Conservation (phyloP, 1,139 yeast species). For the Pichia sp. region DNA sequence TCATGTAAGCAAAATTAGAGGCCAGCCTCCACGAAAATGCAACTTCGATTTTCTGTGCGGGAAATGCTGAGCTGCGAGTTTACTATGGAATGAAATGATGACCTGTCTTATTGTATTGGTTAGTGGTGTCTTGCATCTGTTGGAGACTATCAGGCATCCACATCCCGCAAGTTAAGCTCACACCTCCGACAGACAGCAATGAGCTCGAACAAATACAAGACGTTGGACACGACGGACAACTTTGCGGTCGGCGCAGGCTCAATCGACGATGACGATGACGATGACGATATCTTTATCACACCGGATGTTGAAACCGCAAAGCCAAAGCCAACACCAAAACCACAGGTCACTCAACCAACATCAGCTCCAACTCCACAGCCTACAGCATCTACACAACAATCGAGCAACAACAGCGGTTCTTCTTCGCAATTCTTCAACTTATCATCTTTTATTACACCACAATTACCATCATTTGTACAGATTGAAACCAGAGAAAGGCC, state of each 20-base stretch:
- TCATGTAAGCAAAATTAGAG: too few relatives aligned
- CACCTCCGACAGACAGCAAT: neutral
- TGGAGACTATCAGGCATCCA: too few relatives aligned
- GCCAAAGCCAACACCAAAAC: neutral
- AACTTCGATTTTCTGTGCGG: too few relatives aligned
- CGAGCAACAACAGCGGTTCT: neutral
- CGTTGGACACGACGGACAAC: slow-evolving; percentile 16
- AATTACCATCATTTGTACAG: slow-evolving; percentile 33
- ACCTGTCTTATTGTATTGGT: too few relatives aligned
- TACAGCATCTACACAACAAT: neutral
- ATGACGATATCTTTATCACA: slow-evolving; percentile 36
- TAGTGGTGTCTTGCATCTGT: neutral
- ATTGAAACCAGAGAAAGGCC: slow-evolving; percentile 62
- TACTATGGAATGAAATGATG: too few relatives aligned
- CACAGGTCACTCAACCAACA: slow-evolving; percentile 3
- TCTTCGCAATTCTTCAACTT: slow-evolving; percentile 25
- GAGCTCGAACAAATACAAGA: slow-evolving; percentile 8
- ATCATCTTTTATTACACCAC: slow-evolving; percentile 38
- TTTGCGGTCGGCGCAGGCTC: slow-evolving; percentile 13
- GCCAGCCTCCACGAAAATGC: too few relatives aligned
- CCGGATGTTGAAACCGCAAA: slow-evolving; percentile 33
- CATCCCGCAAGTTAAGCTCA: too few relatives aligned
- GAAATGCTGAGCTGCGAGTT: too few relatives aligned
- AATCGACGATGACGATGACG: slow-evolving; percentile 17
- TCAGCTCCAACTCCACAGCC: neutral